These are phyloP conservation scores for Tetrahymena malaccensis DNA, from an alignment of 73 alveolate species.

Conservation along the genomic window DNA sequence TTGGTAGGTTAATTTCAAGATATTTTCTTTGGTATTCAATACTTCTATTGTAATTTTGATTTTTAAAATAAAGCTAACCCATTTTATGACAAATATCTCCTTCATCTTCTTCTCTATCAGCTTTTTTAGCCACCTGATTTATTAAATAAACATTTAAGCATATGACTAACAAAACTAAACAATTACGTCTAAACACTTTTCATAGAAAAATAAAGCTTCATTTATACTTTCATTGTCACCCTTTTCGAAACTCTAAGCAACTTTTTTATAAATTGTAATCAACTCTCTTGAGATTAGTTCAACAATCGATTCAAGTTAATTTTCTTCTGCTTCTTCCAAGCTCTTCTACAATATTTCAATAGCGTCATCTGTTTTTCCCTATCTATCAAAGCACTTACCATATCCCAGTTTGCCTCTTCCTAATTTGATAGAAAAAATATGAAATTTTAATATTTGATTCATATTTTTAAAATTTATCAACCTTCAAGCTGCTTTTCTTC, in stretches of 20 bases:
- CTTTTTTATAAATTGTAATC: slow-evolving; percentile 20
- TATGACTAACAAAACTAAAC: neutral
- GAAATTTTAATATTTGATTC: neutral
- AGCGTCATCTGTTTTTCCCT: slow-evolving; percentile 28
- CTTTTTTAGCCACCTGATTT: slow-evolving; percentile 11
- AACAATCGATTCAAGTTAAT: slow-evolving; percentile 5
- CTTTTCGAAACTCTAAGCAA: slow-evolving; percentile 28
- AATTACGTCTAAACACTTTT: slow-evolving; percentile 25
- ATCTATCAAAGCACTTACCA: slow-evolving; percentile 32
- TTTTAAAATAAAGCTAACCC: slow-evolving; percentile 21
- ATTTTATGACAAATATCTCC: slow-evolving; percentile 34
- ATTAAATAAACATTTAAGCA: neutral
- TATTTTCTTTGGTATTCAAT: slow-evolving; percentile 18
- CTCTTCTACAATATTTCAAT: slow-evolving; percentile 20
- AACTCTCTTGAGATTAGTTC: slow-evolving; percentile 39
- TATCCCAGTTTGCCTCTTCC: slow-evolving; percentile 24
- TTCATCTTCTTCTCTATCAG: slow-evolving; percentile 30
- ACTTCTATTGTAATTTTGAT: slow-evolving; percentile 1
- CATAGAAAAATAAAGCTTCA: slow-evolving; percentile 24
- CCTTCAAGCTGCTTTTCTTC: slow-evolving; percentile 19
- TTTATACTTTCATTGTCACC: slow-evolving; percentile 21
- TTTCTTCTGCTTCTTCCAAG: slow-evolving; percentile 24
- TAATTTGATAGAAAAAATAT: neutral
- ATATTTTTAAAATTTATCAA: neutral
- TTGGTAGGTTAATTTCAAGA: slow-evolving; percentile 11